Conservation (phyloP, 2,329 filamentous ascomycete genomes). For the Sordariomycetes sp. region DNA sequence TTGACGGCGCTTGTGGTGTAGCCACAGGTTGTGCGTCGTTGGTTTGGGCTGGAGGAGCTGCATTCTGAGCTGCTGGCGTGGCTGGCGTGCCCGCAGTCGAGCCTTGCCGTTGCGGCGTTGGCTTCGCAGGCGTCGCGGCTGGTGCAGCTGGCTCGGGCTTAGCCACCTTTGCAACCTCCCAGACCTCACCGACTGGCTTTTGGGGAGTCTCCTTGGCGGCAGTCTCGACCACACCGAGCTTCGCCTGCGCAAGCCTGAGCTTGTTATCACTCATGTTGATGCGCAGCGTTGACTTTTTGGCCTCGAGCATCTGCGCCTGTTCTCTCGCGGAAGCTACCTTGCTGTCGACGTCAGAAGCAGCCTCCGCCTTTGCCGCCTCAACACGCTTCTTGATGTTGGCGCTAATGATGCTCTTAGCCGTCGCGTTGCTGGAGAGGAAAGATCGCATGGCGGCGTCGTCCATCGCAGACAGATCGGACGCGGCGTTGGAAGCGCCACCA, state of each 20-base stretch:
- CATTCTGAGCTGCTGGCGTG: conserved; percentile 4
- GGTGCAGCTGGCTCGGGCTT: conserved; percentile 10
- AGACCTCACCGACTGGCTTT: conserved; percentile 76
- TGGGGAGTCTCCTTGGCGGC: conserved; percentile 81
- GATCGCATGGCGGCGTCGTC: conserved; percentile 48
- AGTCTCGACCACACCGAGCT: conserved; percentile 69
- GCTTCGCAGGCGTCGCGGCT: conserved; percentile 9
- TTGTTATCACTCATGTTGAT: conserved; percentile 74
- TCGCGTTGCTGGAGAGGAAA: conserved; percentile 45
- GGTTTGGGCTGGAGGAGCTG: conserved; percentile 1
- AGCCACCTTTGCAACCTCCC: conserved; percentile 62
- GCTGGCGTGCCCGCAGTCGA: conserved; percentile 12
- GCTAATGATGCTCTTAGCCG: conserved; percentile 47
- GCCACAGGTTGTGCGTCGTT: neutral
- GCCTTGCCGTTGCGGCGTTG: conserved; percentile 12
- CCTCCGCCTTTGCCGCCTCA: conserved; percentile 39
- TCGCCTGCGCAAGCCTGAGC: conserved; percentile 53
- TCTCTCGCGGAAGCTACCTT: conserved; percentile 46
- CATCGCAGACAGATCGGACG: conserved; percentile 36
- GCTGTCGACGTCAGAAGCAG: conserved; percentile 40
- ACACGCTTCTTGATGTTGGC: conserved; percentile 59
- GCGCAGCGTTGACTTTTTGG: conserved; percentile 65
- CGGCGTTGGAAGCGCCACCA: conserved; percentile 12
- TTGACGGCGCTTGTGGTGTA: conserved; percentile 9
- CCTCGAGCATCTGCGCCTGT: conserved; percentile 61